Conservation (phyloP, 2,329 filamentous ascomycete species). For the Cercospora sp. region DNA sequence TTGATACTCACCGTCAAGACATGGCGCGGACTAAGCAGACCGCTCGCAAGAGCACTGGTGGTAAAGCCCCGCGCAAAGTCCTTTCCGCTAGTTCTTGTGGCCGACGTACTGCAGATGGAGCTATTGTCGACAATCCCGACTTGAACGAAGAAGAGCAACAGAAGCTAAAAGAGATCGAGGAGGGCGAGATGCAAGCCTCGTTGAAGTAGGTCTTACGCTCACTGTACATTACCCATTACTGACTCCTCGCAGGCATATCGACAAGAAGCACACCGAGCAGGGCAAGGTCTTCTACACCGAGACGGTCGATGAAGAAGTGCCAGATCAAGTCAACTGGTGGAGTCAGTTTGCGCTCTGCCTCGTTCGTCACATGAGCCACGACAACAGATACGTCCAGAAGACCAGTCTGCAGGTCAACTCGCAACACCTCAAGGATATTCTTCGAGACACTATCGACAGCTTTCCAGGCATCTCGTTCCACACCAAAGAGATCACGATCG, state of each 20-base stretch:
- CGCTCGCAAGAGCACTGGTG: constrained; percentile 21
- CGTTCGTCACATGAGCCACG: constrained; percentile 22
- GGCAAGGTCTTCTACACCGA: constrained; percentile 33
- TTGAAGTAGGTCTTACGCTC: constrained; percentile 12
- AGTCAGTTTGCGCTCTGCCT: constrained; percentile 30
- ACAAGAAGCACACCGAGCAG: constrained; percentile 33
- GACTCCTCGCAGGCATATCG: constrained; percentile 27
- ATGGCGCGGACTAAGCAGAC: constrained; percentile 28
- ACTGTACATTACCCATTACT: background rate
- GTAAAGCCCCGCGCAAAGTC: constrained; percentile 9
- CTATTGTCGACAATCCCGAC: constrained; percentile 25
- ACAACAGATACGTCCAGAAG: constrained; percentile 26
- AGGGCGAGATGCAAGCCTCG: constrained; percentile 32
- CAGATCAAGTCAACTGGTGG: constrained; percentile 35
- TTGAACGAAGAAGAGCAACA: constrained; percentile 28
- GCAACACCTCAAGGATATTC: constrained; percentile 35
- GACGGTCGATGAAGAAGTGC: constrained; percentile 32
- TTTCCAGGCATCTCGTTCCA: constrained; percentile 36
- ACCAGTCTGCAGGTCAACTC: constrained; percentile 34
- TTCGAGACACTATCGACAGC: constrained; percentile 28
- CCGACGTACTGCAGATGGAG: constrained; percentile 7
- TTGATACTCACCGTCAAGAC: background rate
- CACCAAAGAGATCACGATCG: constrained; percentile 35
- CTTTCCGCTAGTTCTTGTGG: background rate
- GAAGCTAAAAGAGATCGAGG: constrained; percentile 32